phyloP scores from a whole-genome alignment of 2,329 filamentous ascomycete species.

The Didymella keratinophila region DNA sequence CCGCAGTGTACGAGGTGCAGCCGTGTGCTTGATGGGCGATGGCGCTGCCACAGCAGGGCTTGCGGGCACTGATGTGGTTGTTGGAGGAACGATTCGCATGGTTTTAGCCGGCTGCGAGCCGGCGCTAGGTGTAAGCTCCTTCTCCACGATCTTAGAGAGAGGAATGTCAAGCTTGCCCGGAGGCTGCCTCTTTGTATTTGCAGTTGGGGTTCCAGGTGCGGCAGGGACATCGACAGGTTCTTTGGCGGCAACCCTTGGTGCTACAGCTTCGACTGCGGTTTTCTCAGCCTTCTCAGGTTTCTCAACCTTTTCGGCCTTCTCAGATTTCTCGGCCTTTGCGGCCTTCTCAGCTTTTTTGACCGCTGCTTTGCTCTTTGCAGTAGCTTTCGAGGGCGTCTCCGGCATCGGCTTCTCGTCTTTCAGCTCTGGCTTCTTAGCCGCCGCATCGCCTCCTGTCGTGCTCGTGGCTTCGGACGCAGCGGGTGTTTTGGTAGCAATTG shows the following conservation, averaged over 20 bases:
- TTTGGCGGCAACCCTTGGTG: constrained; percentile 24
- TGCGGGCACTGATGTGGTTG: constrained; percentile 59
- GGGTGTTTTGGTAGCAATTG: constrained; percentile 23
- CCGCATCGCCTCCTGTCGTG: constrained; percentile 10
- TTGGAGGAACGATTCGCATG: constrained; percentile 46
- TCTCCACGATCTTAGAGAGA: constrained; percentile 39
- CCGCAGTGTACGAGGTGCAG: constrained; percentile 70
- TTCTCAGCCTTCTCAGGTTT: neutral
- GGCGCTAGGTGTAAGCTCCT: constrained; percentile 27
- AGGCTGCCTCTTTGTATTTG: constrained; percentile 49
- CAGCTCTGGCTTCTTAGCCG: constrained; percentile 12
- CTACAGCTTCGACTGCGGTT: constrained; percentile 21
- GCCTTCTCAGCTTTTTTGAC: constrained; percentile 26
- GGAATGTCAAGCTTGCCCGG: constrained; percentile 59
- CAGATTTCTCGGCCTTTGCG: constrained; percentile 28
- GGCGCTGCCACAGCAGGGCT: constrained; percentile 62
- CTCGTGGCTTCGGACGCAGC: constrained; percentile 21
- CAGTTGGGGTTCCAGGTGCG: constrained; percentile 19
- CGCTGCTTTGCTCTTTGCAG: constrained; percentile 31
- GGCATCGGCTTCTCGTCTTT: constrained; percentile 31
- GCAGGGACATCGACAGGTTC: constrained; percentile 15
- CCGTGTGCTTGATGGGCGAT: constrained; percentile 53
- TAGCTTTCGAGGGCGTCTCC: constrained; percentile 28
- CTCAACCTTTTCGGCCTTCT: constrained; percentile 10
- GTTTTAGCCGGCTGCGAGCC: constrained; percentile 33